Conservation (phyloP, 129 eudicot species). For the Lactuca saligna region DNA sequence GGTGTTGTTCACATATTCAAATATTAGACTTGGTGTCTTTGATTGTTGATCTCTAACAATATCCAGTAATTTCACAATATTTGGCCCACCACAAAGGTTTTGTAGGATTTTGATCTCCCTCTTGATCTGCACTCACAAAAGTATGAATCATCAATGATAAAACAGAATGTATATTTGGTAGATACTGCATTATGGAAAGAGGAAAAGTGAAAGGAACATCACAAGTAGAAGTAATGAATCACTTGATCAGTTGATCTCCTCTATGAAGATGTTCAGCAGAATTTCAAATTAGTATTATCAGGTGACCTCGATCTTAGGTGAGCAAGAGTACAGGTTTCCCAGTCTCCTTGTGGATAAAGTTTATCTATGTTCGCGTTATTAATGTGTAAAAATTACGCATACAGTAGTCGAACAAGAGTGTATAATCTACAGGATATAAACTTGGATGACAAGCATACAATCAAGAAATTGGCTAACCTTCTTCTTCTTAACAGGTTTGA, state of each 20-base stretch:
- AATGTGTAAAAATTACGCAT: conserved; percentile 4
- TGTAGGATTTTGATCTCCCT: conserved; percentile 92
- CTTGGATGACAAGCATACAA: background rate
- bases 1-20: conserved; percentile 88
- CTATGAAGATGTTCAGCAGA: background rate
- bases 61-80: conserved; percentile 85
- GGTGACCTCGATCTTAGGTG: background rate
- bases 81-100: conserved; percentile 94
- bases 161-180: background rate
- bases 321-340: background rate
- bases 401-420: conserved; percentile 9
- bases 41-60: conserved; percentile 98
- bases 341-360: background rate
- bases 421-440: too few relatives aligned
- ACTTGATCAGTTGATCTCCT: background rate
- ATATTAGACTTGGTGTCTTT: conserved; percentile 91
- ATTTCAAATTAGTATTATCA: conserved; percentile 1
- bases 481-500: conserved; percentile 97
- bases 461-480: conserved; percentile 46
- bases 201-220: conserved; percentile 10
- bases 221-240: background rate
- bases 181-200: background rate
- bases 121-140: conserved; percentile 63
- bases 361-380: background rate
- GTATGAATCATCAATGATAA: background rate